phyloP scores from a whole-genome alignment of 257 asterid genomes.

The Solanum pennellii region DNA sequence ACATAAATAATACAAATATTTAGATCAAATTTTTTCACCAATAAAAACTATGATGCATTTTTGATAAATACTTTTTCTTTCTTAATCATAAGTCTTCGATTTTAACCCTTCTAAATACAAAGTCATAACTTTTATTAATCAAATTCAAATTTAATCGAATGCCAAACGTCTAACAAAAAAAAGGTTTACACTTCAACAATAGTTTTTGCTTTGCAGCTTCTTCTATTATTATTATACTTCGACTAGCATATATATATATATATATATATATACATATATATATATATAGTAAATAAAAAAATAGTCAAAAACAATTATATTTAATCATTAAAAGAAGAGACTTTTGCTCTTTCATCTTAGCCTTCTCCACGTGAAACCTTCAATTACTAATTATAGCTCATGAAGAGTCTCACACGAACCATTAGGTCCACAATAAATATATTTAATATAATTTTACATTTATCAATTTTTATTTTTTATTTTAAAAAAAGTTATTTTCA shows the following conservation, averaged over 20 bases:
- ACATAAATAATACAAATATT: background rate
- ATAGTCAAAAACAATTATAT: background rate
- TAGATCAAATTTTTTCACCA: background rate
- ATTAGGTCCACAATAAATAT: background rate
- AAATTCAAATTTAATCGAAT: background rate
- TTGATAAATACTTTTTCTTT: background rate
- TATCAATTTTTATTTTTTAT: background rate
- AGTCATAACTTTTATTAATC: background rate
- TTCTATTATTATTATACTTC: background rate
- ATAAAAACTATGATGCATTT: background rate
- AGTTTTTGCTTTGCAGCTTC: background rate
- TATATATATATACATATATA: too few species aligned
- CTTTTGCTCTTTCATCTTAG: background rate
- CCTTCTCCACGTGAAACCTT: background rate
- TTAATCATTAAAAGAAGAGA: background rate
- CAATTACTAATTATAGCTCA: background rate
- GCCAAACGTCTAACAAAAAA: background rate
- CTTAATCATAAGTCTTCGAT: background rate
- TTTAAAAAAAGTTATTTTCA: background rate
- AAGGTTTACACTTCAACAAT: background rate
- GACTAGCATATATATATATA: too few species aligned
- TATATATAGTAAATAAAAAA: background rate
- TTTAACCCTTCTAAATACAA: background rate
- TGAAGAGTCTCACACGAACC: background rate
- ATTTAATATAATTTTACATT: too few species aligned